phyloP scores from a whole-genome alignment of 2,329 filamentous ascomycete genomes.

The Penicillium sp. region DNA sequence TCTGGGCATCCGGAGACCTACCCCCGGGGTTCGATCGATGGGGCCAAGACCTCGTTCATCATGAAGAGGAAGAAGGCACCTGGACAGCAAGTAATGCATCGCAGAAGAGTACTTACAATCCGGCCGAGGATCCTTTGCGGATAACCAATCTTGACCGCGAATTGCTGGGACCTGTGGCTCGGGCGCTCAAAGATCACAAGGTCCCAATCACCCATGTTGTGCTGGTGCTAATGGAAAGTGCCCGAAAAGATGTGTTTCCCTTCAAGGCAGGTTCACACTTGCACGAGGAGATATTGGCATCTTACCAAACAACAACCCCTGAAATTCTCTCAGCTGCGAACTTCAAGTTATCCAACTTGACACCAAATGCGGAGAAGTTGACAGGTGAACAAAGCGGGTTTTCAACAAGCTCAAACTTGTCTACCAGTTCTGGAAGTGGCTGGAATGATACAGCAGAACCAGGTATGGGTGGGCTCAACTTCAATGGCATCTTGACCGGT shows the following conservation, averaged over 20 bases:
- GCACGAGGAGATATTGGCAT: conserved; percentile 27
- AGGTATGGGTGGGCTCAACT: conserved; percentile 34
- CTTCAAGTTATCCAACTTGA: conserved; percentile 26
- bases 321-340: conserved; percentile 18
- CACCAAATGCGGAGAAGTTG: conserved; percentile 32
- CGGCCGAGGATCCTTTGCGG: conserved; percentile 31
- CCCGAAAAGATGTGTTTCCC: conserved; percentile 35
- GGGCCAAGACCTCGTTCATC: not conserved
- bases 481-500: conserved; percentile 31
- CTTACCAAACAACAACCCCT: conserved; percentile 19
- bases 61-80: not conserved
- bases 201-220: conserved; percentile 35
- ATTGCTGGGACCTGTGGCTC: conserved; percentile 25
- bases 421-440: conserved; percentile 4
- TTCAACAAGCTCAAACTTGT: not conserved
- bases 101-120: conserved; percentile 25
- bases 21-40: conserved; percentile 32
- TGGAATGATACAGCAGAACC: conserved; percentile 26
- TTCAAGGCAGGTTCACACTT: conserved; percentile 30
- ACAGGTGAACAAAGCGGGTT: conserved; percentile 30
- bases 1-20: conserved; percentile 26
- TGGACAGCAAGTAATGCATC: not conserved
- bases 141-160: conserved; percentile 34
- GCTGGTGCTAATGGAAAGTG: conserved; percentile 35
- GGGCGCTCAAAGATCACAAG: conserved; percentile 24